A percentile compares a stretch with the other conserved stretches of the same genome.
Evolutionary conservation across 2,329 filamentous ascomycete genomes (phyloP).

Genomic region (Rhexocercosporidium sp.): DNA sequence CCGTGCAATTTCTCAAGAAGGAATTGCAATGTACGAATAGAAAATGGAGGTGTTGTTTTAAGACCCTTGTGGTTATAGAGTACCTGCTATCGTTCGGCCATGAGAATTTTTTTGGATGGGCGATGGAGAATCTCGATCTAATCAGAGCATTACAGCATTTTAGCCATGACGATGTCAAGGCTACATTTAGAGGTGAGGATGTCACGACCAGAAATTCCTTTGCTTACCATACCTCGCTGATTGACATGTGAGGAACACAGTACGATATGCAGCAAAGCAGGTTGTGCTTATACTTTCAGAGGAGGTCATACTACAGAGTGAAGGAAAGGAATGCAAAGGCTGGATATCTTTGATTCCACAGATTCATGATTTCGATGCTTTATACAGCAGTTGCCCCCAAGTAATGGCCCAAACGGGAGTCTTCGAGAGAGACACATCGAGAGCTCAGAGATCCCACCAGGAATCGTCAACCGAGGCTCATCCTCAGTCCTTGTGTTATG

Average conservation of each 20-base stretch:
- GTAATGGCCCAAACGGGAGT: background rate
- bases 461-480: background rate
- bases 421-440: background rate
- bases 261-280: slow-evolving; percentile 8
- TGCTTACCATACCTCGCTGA: background rate
- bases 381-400: background rate
- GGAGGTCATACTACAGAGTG: background rate
- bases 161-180: slow-evolving; percentile 5
- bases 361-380: background rate
- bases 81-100: slow-evolving; percentile 2
- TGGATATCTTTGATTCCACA: slow-evolving; percentile 1
- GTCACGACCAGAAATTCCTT: background rate
- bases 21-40: background rate
- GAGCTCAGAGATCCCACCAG: background rate
- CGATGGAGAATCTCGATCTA: background rate
- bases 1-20: background rate
- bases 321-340: background rate
- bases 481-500: background rate
- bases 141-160: background rate
- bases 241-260: background rate
- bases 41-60: slow-evolving; percentile 9
- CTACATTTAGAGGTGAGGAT: background rate
- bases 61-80: slow-evolving; percentile 6
- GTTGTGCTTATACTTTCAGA: slow-evolving; percentile 2
- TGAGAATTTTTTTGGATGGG: slow-evolving; percentile 5